phyloP scores from a whole-genome alignment of 352 stramenopile genomes.

The Blastocystis sp. region DNA sequence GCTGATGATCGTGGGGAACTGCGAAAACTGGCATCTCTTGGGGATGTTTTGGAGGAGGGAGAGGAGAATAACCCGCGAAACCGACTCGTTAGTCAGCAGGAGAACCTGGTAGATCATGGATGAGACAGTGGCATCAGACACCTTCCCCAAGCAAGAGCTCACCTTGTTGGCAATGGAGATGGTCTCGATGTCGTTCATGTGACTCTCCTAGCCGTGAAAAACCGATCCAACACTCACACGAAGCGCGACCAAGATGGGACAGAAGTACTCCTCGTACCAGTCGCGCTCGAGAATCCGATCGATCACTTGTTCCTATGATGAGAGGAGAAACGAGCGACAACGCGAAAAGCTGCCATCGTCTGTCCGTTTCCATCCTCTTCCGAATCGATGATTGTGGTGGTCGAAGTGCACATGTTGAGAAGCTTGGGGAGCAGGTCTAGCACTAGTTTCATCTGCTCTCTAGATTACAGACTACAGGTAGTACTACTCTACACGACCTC shows the following conservation, averaged over 20 bases:
- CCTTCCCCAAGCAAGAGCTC: not conserved
- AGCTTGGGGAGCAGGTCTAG: slow-evolving; percentile 19
- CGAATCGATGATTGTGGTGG: not conserved
- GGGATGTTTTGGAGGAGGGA: not conserved
- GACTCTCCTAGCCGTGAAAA: not conserved
- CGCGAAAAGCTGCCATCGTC: not conserved
- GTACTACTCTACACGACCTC: not conserved
- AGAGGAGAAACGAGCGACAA: not conserved
- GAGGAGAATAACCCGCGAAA: not conserved
- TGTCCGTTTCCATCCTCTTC: not conserved
- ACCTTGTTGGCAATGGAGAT: slow-evolving; percentile 1
- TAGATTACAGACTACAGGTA: not conserved
- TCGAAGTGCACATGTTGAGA: not conserved
- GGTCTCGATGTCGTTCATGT: not conserved
- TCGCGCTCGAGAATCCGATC: not conserved
- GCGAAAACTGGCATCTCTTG: slow-evolving; percentile 1
- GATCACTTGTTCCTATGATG: not conserved
- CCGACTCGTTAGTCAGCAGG: slow-evolving; percentile 24
- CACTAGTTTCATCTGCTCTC: slow-evolving; percentile 38
- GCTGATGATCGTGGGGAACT: slow-evolving; percentile 27
- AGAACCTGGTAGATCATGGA: slow-evolving; percentile 26
- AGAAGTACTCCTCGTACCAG: slow-evolving; percentile 36
- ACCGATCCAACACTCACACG: not conserved
- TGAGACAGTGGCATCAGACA: not conserved
- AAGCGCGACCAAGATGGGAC: not conserved